phyloP scores from a whole-genome alignment of 1,139 yeast species.

The Waltiozyma sp. region DNA sequence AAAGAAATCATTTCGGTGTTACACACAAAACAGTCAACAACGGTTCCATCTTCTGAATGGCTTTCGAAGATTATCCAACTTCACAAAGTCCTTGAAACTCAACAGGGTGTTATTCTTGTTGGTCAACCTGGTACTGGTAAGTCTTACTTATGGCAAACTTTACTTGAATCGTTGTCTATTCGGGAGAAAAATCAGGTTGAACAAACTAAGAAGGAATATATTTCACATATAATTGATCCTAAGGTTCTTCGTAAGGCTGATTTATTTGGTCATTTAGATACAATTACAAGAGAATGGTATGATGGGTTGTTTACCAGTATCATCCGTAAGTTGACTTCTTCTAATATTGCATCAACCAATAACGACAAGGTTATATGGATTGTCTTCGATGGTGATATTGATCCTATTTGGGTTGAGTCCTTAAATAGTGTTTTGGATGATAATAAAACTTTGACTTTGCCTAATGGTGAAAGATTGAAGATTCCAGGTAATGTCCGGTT shows the following conservation, averaged over 20 bases:
- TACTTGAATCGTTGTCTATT: conserved; percentile 33
- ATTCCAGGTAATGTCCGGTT: conserved; percentile 56
- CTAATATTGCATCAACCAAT: conserved; percentile 20
- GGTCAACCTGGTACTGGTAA: conserved; percentile 79
- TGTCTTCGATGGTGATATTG: conserved; percentile 86
- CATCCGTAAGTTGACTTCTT: conserved; percentile 48
- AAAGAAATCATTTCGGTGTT: conserved; percentile 3
- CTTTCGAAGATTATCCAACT: conserved; percentile 51
- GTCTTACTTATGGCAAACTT: conserved; percentile 39
- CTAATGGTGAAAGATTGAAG: conserved; percentile 77
- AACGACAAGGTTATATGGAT: conserved; percentile 67
- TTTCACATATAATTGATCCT: conserved; percentile 51
- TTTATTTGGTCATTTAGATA: conserved; percentile 63
- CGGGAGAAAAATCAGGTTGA: conserved; percentile 25
- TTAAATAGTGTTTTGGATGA: conserved; percentile 88
- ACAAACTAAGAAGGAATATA: conserved; percentile 1
- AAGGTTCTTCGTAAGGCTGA: conserved; percentile 59
- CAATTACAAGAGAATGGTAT: conserved; percentile 80
- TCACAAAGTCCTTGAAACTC: conserved; percentile 48
- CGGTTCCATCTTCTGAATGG: conserved; percentile 25
- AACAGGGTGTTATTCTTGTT: conserved; percentile 74
- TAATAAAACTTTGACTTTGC: conserved; percentile 67
- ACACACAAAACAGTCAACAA: not conserved
- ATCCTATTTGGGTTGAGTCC: conserved; percentile 91
- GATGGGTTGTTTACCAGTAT: conserved; percentile 78